Base-by-base conservation (phyloP, 2,329 filamentous ascomycete species). In the Claviceps sp. region DNA sequence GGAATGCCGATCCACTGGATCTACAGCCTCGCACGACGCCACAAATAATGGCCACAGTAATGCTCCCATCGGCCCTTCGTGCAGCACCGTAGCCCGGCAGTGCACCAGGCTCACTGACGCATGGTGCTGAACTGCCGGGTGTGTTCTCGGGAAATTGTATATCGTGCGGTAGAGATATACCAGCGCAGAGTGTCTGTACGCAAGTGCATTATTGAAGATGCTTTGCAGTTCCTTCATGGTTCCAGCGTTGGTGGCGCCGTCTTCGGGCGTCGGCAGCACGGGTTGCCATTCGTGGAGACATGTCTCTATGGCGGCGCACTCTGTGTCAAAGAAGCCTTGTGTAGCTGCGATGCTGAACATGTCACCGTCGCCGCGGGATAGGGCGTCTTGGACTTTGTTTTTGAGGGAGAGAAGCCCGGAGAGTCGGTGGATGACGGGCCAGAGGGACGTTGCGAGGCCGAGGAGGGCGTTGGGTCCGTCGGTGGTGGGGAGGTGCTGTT, bases 41-140 rank as follows among this genome's bases (percentile, higher is more conserved):
- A 81, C 78, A 58, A 84, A 84, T 2, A 84, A 66, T 1, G 81
- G 81, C 78, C 80, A 84, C 2, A 84, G 69, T 39, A 84, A 66
- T 2, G 81, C 81, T 1, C 77, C 74, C 76, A 83, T 82, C 0
- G 81, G 81, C 0, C 81, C 80, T 45, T 68, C 68, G 54, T 76
- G 74, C 22, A 65, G 68, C 30, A 80, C 78, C 0, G 78, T 80
- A 34, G 71, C 72, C 5, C 73, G 68, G 58, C 79, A 82, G 55
- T 81, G 76, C 14, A 64, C 61, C 5, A 82, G 68, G 5, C 76
- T 71, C 2, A 70, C 60, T 54, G 72, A 74, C 1, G 73, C 64
- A 57, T 82, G 77, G 16, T 66, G 67, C 61, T 82, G 80, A 11
- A 83, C 78, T 8, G 70, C 65, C 2, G 67, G 56, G 54, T 80